Evolutionary conservation across 2,329 filamentous ascomycete genomes (phyloP), one percentile per base, ranked within the genome.

Genomic region (Aaosphaeria pasadenensis): DNA sequence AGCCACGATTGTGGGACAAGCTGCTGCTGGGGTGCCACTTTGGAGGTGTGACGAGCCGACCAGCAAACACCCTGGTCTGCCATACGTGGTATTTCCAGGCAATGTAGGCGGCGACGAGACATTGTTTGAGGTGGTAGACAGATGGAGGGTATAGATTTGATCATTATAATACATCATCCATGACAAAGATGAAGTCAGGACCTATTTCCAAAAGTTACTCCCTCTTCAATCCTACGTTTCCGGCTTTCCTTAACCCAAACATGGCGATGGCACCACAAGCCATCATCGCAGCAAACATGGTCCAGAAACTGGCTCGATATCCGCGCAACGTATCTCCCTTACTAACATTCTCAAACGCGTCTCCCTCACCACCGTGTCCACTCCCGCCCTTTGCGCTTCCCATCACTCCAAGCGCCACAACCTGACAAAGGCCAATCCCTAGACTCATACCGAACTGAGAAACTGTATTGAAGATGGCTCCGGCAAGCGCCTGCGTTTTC

Each of bases 391-490:
- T 7, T 57, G 3, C 57, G 48, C 41, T 62, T 68, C 39, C 47
- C 42, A 51, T 50, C 0, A 62, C 51, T 1, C 55, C 52, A 28
- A 62, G 33, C 9, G 58, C 55, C 33, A 64, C 54, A 7, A 63
- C 58, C 43, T 63, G 61, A 42, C 59, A 61, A 13, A 48, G 51
- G 0, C 57, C 55, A 45, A 62, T 54, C 7, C 58, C 59, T 17
- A 65, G 33, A 24, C 51, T 76, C 42, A 81, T 64, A 0, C 82
- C 82, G 45, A 85, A 77, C 52, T 85, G 81, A 0, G 74, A 67
- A 1, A 78, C 70, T 0, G 81, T 83, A 51, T 83, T 84, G 63
- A 85, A 85, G 0, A 86, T 81, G 0, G 79, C 81, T 0, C 82
- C 83, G 0, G 80, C 82, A 0, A 86, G 67, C 0, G 78, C 79